Conservation (phyloP, 495 filamentous ascomycete genomes). For the Penicillium malachiteum region DNA sequence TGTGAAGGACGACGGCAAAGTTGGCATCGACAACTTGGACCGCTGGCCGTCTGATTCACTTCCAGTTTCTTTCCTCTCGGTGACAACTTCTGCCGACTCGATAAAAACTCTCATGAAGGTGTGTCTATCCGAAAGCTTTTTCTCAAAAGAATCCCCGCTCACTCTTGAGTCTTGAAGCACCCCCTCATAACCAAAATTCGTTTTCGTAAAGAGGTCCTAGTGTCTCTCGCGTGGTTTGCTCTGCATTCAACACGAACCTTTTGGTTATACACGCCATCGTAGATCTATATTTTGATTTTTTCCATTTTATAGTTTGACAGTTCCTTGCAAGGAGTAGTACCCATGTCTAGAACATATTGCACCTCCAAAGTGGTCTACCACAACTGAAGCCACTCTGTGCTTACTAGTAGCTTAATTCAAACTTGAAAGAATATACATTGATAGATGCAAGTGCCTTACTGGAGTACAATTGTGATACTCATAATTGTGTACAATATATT, state of each 20-base stretch:
- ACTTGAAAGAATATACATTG: no score
- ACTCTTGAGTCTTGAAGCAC: conserved; percentile 13
- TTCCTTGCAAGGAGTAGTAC: no score
- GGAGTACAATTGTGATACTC: no score
- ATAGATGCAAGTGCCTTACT: no score
- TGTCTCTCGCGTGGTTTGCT: conserved; percentile 18
- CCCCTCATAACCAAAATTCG: conserved; percentile 10
- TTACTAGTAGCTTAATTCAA: no score
- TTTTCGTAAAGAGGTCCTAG: conserved; percentile 10
- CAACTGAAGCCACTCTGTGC: no score
- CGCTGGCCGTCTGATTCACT: conserved; percentile 13
- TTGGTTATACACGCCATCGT: conserved; percentile 8
- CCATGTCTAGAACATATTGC: no score
- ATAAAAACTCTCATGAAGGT: conserved; percentile 26
- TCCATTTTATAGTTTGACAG: no score
- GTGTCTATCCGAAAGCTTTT: conserved; percentile 6
- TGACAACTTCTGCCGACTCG: conserved; percentile 21
- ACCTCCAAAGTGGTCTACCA: no score
- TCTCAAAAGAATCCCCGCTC: conserved; percentile 4
- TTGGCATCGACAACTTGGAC: conserved; percentile 34
- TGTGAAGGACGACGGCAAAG: conserved; percentile 30
- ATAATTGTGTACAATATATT: no score
- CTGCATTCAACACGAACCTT: conserved; percentile 18
- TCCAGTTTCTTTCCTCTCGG: conserved; percentile 25
- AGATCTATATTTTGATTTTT: no score